Evolutionary conservation across 768 basidiomycete species (phyloP), one percentile per base, ranked within the genome.

Genomic region (Macrolepiota fuliginosa): DNA sequence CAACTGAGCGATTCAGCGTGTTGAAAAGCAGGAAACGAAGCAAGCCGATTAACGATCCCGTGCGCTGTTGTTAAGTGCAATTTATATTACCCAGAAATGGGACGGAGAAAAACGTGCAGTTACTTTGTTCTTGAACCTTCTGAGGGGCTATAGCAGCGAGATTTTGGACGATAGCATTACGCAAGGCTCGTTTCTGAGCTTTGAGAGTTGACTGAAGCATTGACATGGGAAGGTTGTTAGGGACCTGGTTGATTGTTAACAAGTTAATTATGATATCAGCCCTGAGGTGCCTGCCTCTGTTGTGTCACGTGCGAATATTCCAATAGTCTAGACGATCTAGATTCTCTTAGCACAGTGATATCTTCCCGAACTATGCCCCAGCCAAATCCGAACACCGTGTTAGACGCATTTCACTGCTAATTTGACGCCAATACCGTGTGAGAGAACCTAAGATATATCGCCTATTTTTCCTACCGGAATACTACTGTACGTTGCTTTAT

Each of bases 121-220:
- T 68, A 90, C 90, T 89, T 76, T 92, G 90, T 58, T 77, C 75
- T 62, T 85, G 78, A 32, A 90, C 68, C 24, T 79, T 75, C 29
- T 76, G 64, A 11, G 70, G 63, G 0, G 82, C 69, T 12, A 91
- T 68, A 36, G 71, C 71, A 36, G 75, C 74, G 32, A 91, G 77
- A 7, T 71, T 76, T 4, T 75, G 66, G 2, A 74, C 63, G 58
- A 90, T 71, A 7, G 79, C 69, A 68, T 81, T 84, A 42, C 90
- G 79, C 25, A 92, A 72, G 0, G 74, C 74, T 37, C 72, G 76
- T 66, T 91, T 92, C 66, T 86, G 84, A 5, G 47, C 25, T 37
- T 54, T 61, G 49, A 45, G 54, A 5, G 52, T 47, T 24, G 49
- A 27, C 17, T 58, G 64, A 19, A 62, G 25, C 17, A 54, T 17